Conservation (phyloP, 768 basidiomycete species). For the Bullera alba region DNA sequence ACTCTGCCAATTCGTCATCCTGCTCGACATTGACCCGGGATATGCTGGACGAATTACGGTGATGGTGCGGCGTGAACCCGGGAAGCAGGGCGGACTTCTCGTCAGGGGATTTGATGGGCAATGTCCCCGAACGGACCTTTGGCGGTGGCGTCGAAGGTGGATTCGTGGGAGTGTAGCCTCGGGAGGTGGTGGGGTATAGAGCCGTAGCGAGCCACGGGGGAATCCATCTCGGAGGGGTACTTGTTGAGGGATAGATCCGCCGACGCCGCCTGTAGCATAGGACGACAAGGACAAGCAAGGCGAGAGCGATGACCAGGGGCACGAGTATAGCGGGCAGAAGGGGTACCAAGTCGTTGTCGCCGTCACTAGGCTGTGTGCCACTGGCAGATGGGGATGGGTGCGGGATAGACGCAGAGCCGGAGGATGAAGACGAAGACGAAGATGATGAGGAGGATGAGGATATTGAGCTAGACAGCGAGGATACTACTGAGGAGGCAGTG, state of each 20-base stretch:
- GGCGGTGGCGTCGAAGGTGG: neutral
- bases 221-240: neutral
- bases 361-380: neutral
- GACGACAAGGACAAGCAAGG: neutral
- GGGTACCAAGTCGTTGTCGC: neutral
- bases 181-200: neutral
- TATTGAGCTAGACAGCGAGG: neutral
- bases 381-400: neutral
- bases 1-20: neutral
- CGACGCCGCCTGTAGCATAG: neutral
- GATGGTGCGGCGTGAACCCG: slow-evolving; percentile 1
- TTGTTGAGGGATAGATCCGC: neutral
- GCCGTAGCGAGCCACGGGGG: neutral
- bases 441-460: neutral
- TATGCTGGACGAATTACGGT: neutral
- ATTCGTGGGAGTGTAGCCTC: neutral
- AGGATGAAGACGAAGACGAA: neutral
- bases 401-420: neutral
- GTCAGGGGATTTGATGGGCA: neutral
- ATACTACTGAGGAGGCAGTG: neutral
- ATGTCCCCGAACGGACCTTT: too few relatives aligned
- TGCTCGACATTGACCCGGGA: neutral
- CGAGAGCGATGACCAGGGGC: neutral
- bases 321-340: neutral
- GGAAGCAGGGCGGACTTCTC: neutral